Percentiles rank a stretch among this genome's conserved stretches.
phyloP scores from a whole-genome alignment of 2,329 filamentous ascomycete species.

The Cadophora malorum region DNA sequence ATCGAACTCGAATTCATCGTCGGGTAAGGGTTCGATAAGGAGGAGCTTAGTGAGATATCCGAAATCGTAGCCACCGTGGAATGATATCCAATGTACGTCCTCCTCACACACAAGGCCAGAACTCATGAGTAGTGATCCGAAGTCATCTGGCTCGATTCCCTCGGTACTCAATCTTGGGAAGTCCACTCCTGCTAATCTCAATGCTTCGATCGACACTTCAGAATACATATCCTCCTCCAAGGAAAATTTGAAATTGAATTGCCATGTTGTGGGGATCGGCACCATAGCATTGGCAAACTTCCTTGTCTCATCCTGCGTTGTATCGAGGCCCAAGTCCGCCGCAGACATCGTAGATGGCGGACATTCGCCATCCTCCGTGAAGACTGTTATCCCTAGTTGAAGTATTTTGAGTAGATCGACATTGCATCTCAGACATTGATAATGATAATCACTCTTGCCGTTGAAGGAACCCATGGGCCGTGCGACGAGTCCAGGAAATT shows the following conservation, averaged over 20 bases:
- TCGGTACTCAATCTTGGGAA: constrained; percentile 83
- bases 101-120: constrained; percentile 89
- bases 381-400: constrained; percentile 92
- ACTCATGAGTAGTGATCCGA: constrained; percentile 87
- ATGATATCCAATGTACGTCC: constrained; percentile 94
- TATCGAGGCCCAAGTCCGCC: constrained; percentile 50
- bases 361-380: constrained; percentile 87
- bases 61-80: constrained; percentile 98
- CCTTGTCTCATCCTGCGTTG: constrained; percentile 51
- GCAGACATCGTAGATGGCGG: constrained; percentile 68
- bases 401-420: constrained; percentile 98
- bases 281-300: constrained; percentile 52
- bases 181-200: constrained; percentile 91
- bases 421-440: constrained; percentile 95
- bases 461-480: constrained; percentile 93
- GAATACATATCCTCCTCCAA: constrained; percentile 98
- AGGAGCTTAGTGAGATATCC: constrained; percentile 96
- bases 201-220: constrained; percentile 89
- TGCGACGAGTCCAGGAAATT: constrained; percentile 97
- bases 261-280: constrained; percentile 88
- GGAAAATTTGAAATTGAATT: constrained; percentile 98
- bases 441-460: constrained; percentile 97
- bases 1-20: constrained; percentile 90
- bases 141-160: constrained; percentile 88
- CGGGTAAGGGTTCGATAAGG: constrained; percentile 80